Evolutionary conservation across 2,329 filamentous ascomycete species (phyloP), one percentile per base, ranked within the genome.

Genomic region (Aspergillus unguis): DNA sequence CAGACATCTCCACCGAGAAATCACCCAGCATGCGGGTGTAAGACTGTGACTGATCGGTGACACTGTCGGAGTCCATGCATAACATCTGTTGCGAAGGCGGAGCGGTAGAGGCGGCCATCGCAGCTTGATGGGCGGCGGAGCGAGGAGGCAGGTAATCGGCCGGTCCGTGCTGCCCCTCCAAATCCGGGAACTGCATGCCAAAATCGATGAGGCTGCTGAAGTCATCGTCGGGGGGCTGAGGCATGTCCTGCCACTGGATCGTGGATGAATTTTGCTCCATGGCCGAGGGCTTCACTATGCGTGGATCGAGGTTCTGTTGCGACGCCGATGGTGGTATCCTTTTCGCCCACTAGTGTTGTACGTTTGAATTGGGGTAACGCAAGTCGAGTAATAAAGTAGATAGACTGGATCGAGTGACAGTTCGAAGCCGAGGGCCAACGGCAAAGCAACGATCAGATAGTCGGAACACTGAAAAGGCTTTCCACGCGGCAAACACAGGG

Each of bases 191-290:
- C 35, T 73, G 73, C 60, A 75, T 72, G 54, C 73, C 73, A 62
- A 78, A 76, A 49, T 78, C 75, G 53, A 78, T 71, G 53, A 77
- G 75, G 52, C 73, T 76, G 52, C 75, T 71, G 58, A 78, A 78
- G 49, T 79, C 76, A 56, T 78, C 76, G 28, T 76, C 73, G 48
- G 69, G 60, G 52, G 71, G 61, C 27, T 64, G 64, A 6, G 68
- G 57, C 48, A 75, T 69, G 56, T 76, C 68, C 37, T 68, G 61
- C 59, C 58, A 61, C 33, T 57, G 52, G 23, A 61, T 48, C 25
- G 57, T 58, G 8, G 65, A 55, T 44, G 65, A 55, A 46, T 71
- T 67, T 61, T 71, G 66, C 52, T 76, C 71, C 72, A 75, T 75
- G 50, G 31, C 44, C 3, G 44, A 53, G 25, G 17, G 17, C 17